phyloP scores from a whole-genome alignment of 169 alveolate species.

The Gregarina niphandrodes region DNA sequence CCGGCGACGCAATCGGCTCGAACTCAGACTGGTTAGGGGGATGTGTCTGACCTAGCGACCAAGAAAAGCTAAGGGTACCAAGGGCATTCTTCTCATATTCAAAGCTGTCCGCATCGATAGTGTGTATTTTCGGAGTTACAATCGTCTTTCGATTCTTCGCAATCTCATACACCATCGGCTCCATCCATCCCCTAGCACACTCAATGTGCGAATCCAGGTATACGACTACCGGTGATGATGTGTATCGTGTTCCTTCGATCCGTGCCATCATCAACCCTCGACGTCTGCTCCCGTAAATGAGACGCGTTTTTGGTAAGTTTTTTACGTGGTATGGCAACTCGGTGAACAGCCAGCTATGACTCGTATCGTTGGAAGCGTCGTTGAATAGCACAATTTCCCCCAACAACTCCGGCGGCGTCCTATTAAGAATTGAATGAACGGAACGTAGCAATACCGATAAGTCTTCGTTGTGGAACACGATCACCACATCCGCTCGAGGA shows the following conservation, averaged over 20 bases:
- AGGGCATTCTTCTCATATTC: no score
- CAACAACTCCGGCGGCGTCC: slow-evolving; percentile 24
- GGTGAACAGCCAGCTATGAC: slow-evolving; percentile 10
- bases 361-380: slow-evolving; percentile 21
- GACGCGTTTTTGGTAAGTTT: slow-evolving; percentile 20
- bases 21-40: no score
- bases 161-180: slow-evolving; percentile 15
- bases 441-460: slow-evolving; percentile 20
- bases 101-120: slow-evolving; percentile 14
- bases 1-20: slow-evolving; percentile 22
- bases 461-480: slow-evolving; percentile 20
- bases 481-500: slow-evolving; percentile 17
- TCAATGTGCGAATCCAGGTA: slow-evolving; percentile 22
- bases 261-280: slow-evolving; percentile 21
- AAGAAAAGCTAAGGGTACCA: no score
- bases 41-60: no score
- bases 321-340: slow-evolving; percentile 5
- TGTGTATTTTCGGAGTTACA: slow-evolving; percentile 18
- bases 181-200: slow-evolving; percentile 16
- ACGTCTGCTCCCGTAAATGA: slow-evolving; percentile 9
- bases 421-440: slow-evolving; percentile 22
- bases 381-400: slow-evolving; percentile 22
- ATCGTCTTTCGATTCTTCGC: slow-evolving; percentile 10
- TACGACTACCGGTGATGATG: slow-evolving; percentile 10
- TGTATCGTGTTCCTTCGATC: slow-evolving; percentile 14